Evolutionary conservation across 441 rosid genomes (phyloP).

Genomic region (Rhodomyrtus psidioides): DNA sequence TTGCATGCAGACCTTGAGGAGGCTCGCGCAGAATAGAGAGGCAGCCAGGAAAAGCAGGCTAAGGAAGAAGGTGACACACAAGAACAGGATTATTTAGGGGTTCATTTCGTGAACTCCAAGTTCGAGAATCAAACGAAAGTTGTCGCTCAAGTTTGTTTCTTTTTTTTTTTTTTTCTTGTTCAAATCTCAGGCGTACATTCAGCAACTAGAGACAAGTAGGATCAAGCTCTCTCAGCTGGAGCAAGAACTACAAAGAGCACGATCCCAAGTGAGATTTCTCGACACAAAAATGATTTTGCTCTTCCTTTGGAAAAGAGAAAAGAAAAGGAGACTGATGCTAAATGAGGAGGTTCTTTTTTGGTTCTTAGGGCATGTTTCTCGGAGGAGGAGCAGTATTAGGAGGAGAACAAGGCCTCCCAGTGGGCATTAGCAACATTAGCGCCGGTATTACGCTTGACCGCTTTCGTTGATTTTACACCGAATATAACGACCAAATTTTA

Average conservation of each 20-base stretch:
- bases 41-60: neutral
- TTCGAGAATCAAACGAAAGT: neutral
- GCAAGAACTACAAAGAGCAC: neutral
- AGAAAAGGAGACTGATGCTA: neutral
- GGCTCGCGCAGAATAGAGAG: neutral
- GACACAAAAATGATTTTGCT: neutral
- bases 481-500: neutral
- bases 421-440: conserved; percentile 44
- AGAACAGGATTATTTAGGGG: neutral
- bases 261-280: neutral
- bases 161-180: neutral
- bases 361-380: conserved; percentile 55
- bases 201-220: neutral
- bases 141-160: neutral
- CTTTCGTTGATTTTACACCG: neutral
- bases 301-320: neutral
- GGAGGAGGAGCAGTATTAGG: conserved; percentile 26
- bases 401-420: conserved; percentile 78
- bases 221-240: neutral
- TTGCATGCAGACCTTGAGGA: neutral
- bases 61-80: neutral
- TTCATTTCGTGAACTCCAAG: neutral
- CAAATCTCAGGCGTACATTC: neutral
- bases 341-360: neutral
- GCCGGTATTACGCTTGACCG: conserved; percentile 32